These are phyloP conservation scores for Aspergillus olivimuriae DNA, from an alignment of 495 filamentous ascomycete species.

Conservation along the genomic window DNA sequence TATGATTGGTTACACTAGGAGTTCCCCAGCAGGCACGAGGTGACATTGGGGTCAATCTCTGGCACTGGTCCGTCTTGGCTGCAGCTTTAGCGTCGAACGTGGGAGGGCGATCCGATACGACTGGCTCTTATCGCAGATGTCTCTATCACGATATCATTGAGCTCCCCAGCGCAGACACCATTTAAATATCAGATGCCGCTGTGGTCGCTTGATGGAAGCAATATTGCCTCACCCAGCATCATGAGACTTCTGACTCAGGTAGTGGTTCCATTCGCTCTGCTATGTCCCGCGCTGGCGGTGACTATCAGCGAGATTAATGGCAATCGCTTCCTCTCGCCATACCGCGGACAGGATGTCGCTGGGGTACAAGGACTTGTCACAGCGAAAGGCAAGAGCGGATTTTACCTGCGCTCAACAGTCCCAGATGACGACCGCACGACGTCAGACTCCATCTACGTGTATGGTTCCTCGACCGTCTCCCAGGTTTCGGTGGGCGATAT, in stretches of 20 bases:
- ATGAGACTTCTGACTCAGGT: not conserved
- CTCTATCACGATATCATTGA: not conserved
- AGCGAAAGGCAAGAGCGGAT: conserved; percentile 49
- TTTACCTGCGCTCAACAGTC: conserved; percentile 50
- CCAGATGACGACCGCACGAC: conserved; percentile 39
- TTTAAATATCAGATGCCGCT: no score
- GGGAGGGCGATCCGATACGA: conserved; percentile 3
- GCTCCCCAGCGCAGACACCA: no score
- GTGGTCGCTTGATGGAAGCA: no score
- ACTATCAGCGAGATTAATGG: conserved; percentile 59
- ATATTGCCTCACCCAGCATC: not conserved
- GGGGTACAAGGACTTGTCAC: conserved; percentile 53
- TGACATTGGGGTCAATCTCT: not conserved
- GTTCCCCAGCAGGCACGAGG: not conserved
- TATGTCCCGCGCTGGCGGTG: conserved; percentile 28
- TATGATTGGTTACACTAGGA: no score
- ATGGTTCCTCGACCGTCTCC: conserved; percentile 27
- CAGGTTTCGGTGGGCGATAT: conserved; percentile 49
- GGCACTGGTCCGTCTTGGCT: conserved; percentile 4
- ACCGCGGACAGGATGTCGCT: conserved; percentile 41
- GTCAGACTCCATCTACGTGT: conserved; percentile 54
- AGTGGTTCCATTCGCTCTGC: not conserved
- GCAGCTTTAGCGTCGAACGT: conserved; percentile 15
- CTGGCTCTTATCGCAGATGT: not conserved
- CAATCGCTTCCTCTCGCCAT: conserved; percentile 50